Base-by-base conservation (phyloP, 805 yeast genomes). In the Kodamaea sagamina region DNA sequence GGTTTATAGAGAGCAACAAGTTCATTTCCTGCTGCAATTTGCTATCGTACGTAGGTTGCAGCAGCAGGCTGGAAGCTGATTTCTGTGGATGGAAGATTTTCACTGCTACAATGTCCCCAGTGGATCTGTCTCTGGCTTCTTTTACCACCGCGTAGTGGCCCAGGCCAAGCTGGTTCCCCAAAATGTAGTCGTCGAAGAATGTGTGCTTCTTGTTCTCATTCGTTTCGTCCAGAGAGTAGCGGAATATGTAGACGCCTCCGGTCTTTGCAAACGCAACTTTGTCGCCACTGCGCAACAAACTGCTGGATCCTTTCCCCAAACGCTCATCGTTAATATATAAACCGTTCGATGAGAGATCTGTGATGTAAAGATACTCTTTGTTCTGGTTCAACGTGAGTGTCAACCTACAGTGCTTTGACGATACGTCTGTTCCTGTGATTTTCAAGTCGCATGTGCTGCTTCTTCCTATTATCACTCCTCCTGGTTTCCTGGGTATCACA, bases 121-220 rank as follows among this genome's bases (percentile, higher is more conserved):
- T 73, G 6, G 62, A 59, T 50, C 81, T 75, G 48, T 78, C 73
- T 6, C 70, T 68, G 2, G 88, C 88, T 50, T 83, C 86, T 55
- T 80, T 82, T 3, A 86, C 93, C n/a, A 80, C 79, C 0, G 93
- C 92, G 54, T 86, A 86, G 61, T 86, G 92, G 0, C 93, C 93
- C 3, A 84, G 65, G 0, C 93, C 93, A 16, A 86, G 62, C 49
- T 81, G 78, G 43, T 68, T 71, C 0, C 86, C 87, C 13, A 78
- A 46, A 5, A 75, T 67, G 51, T 77, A 78, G 44, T 75, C 74
- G 53, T 82, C 86, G 47, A 75, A 78, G 42, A 85, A 79, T 2
- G 84, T 59, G 47, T 36, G 47, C 47, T 42, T 52, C 49, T 38
- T 42, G 52, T 43, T 52, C 39, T 28, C 48, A 6, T 25, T 39